Percentiles rank a stretch among this genome's conserved stretches.
phyloP scores from a whole-genome alignment of 495 filamentous ascomycete species.

The Aspergillus haitiensis region DNA sequence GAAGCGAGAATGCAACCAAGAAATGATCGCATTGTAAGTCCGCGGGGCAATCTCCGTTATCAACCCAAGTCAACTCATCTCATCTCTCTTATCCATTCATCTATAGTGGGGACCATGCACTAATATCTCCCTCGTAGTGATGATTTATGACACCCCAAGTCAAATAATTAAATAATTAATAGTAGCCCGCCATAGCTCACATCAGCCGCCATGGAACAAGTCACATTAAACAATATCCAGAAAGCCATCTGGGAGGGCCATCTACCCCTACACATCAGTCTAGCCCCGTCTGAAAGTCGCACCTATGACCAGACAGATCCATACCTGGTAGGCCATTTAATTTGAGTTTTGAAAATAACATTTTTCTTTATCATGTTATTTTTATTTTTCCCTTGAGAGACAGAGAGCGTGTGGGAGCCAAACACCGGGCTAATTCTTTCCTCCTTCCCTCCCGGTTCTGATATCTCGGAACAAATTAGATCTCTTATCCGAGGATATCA shows the following conservation, averaged over 20 bases:
- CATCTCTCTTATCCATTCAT: not conserved
- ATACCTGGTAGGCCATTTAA: conserved; percentile 45
- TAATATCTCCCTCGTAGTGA: not conserved
- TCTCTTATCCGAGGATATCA: conserved; percentile 54
- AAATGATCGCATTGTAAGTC: conserved; percentile 1
- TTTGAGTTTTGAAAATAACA: no score
- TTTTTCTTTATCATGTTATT: no score
- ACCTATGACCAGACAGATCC: conserved; percentile 55
- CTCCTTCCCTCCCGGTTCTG: conserved; percentile 9
- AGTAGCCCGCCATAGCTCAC: conserved; percentile 18
- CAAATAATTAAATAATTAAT: not conserved
- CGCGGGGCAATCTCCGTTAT: not conserved
- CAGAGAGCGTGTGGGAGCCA: no score
- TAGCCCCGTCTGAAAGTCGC: conserved; percentile 55
- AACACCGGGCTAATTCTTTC: not conserved
- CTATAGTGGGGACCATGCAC: not conserved
- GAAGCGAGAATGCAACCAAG: not conserved
- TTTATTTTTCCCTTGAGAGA: no score
- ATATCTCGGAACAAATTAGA: conserved; percentile 25
- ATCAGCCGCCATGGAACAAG: conserved; percentile 25
- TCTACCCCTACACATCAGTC: conserved; percentile 52
- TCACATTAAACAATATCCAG: conserved; percentile 41
- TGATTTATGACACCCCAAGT: not conserved
- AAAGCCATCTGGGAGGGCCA: conserved; percentile 51
- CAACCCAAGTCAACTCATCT: not conserved